Evolutionary conservation across 768 basidiomycete genomes (phyloP), one percentile per base, ranked within the genome.

Genomic region (Kwoniella europaea): DNA sequence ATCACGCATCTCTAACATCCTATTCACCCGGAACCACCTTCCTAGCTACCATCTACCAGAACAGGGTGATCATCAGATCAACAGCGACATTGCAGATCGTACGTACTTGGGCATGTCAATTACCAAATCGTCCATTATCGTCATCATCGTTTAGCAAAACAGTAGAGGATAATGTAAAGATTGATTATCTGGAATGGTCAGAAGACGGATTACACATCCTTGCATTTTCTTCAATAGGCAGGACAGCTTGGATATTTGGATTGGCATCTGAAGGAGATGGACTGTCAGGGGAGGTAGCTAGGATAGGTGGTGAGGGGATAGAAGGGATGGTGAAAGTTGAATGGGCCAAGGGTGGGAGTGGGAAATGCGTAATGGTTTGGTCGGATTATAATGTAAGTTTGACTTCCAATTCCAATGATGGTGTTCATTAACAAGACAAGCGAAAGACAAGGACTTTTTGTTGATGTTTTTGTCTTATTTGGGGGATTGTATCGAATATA

Each of bases 11-110:
- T 15, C 42, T 71, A 24, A 58, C 76, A 70, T 82, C 86, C 18
- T 94, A 93, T 85, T 95, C 93, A 75, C 90, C 92, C 1, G 93
- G 93, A 15, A 88, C 91, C 0, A 91, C 94, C 68, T 93, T 94
- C 78, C 87, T 96, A 73, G 88, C 94, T 22, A 92, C 90, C 9
- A 91, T 91, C 1, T 86, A 91, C 29, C 87, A 90, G 73, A 90
- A 93, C 77, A 87, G 91, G 64, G 86, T 97, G 63, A 89, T 97
- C 74, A 87, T 98, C 18, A 89, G 94, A 54, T 90, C 91, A 57
- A 88, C 93, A 10, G 90, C 93, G 76, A 91, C 91, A 22, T 90
- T 96, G 76, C 90, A 91, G 75, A 90, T 96, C 60, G 88, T 90
- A 18, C 87, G 91, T 65, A 91, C 92, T 20, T 95, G 92, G 91